phyloP scores from a whole-genome alignment of 306 rosid genomes.

The Morella rubra region DNA sequence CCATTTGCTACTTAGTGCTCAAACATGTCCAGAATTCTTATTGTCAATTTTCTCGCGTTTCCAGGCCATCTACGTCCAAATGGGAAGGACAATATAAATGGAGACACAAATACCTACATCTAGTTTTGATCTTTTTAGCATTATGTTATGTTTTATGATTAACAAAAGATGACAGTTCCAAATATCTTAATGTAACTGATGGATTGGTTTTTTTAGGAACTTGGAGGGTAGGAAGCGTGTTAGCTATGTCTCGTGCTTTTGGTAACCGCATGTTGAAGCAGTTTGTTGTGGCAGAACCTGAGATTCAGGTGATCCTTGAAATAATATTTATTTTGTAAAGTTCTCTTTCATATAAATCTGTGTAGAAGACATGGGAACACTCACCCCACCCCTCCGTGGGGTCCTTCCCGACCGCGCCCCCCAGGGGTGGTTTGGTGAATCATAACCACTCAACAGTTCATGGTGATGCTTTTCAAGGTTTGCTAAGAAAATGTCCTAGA shows the following conservation, averaged over 20 bases:
- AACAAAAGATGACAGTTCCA: conserved; percentile 17
- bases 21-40: background rate
- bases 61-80: conserved; percentile 16
- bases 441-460: background rate
- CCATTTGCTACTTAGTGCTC: background rate
- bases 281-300: conserved; percentile 95
- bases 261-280: conserved; percentile 98
- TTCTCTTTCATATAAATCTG: background rate
- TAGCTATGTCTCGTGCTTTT: conserved; percentile 98
- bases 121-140: background rate
- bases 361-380: too few species aligned
- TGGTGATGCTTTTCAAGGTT: background rate
- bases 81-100: background rate
- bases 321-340: conserved; percentile 8
- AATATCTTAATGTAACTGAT: conserved; percentile 21
- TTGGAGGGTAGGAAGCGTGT: conserved; percentile 98
- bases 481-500: background rate
- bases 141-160: conserved; percentile 5
- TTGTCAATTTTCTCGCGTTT: background rate
- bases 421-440: too few species aligned
- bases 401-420: too few species aligned
- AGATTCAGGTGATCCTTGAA: conserved; percentile 75
- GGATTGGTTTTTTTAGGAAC: conserved; percentile 62
- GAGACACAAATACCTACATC: background rate
- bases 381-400: too few species aligned